A percentile compares a stretch with the other conserved stretches of the same genome.
These are phyloP conservation scores for Thymus mandschuricus DNA, from an alignment of 257 asterid genomes.

Conservation along the genomic window DNA sequence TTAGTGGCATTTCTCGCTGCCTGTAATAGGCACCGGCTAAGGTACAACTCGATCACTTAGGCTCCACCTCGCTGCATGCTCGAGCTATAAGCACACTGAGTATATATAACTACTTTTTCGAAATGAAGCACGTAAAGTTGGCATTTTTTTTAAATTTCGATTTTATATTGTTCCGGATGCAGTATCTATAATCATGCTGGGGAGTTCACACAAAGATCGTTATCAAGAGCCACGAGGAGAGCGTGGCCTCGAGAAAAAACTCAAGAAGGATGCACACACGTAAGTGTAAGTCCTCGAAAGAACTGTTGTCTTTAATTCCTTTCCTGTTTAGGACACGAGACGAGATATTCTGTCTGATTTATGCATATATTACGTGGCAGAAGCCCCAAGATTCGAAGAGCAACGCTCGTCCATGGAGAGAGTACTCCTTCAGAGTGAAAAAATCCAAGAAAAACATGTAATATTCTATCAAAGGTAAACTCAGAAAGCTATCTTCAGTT, in stretches of 20 bases:
- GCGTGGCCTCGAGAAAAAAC: constrained; percentile 19
- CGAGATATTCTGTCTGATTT: not conserved
- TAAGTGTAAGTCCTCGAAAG: constrained; percentile 30
- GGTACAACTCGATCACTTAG: constrained; percentile 42
- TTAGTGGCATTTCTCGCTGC: constrained; percentile 76
- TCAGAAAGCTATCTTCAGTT: constrained; percentile 1
- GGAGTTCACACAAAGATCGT: constrained; percentile 40
- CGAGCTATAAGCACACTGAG: not conserved
- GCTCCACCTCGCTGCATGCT: not conserved
- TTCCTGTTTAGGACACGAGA: not conserved
- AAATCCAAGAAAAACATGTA: constrained; percentile 24
- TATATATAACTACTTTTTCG: not conserved
- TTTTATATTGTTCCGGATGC: not conserved
- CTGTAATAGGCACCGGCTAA: constrained; percentile 80
- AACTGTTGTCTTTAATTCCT: not conserved
- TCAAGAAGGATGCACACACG: constrained; percentile 15
- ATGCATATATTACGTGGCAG: constrained; percentile 6
- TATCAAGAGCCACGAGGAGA: constrained; percentile 29
- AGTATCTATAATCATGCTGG: constrained; percentile 49
- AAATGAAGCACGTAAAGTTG: not conserved
- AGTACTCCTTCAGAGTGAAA: not conserved
- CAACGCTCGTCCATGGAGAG: constrained; percentile 11
- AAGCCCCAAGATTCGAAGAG: not conserved
- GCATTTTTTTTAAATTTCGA: not conserved
- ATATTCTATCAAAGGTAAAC: constrained; percentile 23